Evolutionary conservation across 129 eudicot genomes (phyloP).

Genomic region (Escallonia herrerae): DNA sequence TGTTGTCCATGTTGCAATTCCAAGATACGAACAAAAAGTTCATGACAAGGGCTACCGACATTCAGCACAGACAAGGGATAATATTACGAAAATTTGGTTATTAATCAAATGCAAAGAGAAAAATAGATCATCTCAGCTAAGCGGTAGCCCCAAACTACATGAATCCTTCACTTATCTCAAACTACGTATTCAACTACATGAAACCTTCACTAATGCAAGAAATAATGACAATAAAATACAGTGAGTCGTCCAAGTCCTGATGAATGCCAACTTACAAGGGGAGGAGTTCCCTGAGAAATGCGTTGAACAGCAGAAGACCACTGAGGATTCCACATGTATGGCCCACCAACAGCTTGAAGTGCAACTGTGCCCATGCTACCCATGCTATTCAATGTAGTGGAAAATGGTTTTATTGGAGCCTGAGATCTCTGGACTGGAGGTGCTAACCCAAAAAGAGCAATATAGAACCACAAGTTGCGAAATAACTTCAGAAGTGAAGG

Average conservation of each 20-base stretch:
- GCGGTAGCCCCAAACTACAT: no score
- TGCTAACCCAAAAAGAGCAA: slow-evolving; percentile 96
- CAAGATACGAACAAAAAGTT: no score
- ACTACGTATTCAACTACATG: no score
- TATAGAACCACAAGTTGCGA: slow-evolving; percentile 97
- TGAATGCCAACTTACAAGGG: slow-evolving; percentile 66
- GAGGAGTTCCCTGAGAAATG: slow-evolving; percentile 98
- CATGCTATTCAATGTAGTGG: slow-evolving; percentile 67
- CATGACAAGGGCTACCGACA: no score
- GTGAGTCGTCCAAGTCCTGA: neutral
- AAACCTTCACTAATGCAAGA: no score
- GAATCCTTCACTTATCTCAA: no score
- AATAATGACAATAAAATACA: no score
- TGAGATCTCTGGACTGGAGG: slow-evolving; percentile 73
- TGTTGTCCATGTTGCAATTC: no score
- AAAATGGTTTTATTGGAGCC: slow-evolving; percentile 47
- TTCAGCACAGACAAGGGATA: no score
- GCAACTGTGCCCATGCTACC: slow-evolving; percentile 69
- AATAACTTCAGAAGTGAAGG: slow-evolving; percentile 88
- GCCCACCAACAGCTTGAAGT: slow-evolving; percentile 95
- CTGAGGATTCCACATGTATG: slow-evolving; percentile 90
- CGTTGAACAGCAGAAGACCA: slow-evolving; percentile 97
- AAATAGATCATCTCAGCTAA: no score
- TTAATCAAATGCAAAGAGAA: no score
- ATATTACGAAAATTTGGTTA: no score